A percentile compares a stretch with the other conserved stretches of the same genome.
These are phyloP conservation scores for Fonsecaea multimorphosa DNA, from an alignment of 2,329 filamentous ascomycete species.

Conservation along the genomic window DNA sequence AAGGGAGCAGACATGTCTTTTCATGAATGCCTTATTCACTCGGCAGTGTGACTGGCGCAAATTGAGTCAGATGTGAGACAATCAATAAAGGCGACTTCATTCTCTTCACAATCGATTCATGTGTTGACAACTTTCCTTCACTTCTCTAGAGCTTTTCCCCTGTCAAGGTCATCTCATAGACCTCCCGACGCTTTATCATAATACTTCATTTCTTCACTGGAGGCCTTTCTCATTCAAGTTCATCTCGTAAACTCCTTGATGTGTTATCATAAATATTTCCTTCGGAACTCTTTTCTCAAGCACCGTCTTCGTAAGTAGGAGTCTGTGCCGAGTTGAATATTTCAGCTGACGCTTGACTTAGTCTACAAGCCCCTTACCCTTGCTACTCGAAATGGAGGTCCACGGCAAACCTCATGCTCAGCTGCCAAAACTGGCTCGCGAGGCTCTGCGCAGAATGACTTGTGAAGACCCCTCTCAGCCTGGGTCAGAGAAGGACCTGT, in stretches of 20 bases:
- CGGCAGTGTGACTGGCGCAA: background rate
- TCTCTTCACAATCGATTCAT: too few species aligned
- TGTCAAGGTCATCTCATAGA: background rate
- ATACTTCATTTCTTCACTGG: too few species aligned
- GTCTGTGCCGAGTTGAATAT: background rate
- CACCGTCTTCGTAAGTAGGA: background rate
- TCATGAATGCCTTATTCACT: background rate
- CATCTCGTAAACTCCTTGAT: background rate
- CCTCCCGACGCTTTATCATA: too few species aligned
- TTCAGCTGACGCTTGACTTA: background rate
- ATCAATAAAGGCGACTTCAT: background rate
- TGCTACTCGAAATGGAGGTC: background rate
- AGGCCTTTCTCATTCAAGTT: background rate
- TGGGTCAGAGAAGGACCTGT: background rate
- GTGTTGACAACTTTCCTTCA: too few species aligned
- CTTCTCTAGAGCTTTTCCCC: background rate
- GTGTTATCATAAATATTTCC: background rate
- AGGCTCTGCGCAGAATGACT: background rate
- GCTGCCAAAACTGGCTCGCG: background rate
- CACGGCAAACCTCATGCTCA: background rate
- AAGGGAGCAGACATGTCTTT: background rate
- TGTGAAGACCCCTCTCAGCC: background rate
- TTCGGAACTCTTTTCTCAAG: background rate
- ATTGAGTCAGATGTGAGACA: background rate
- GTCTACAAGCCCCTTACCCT: background rate